phyloP scores from a whole-genome alignment of 2,329 filamentous ascomycete species.

The Alternaria solani region DNA sequence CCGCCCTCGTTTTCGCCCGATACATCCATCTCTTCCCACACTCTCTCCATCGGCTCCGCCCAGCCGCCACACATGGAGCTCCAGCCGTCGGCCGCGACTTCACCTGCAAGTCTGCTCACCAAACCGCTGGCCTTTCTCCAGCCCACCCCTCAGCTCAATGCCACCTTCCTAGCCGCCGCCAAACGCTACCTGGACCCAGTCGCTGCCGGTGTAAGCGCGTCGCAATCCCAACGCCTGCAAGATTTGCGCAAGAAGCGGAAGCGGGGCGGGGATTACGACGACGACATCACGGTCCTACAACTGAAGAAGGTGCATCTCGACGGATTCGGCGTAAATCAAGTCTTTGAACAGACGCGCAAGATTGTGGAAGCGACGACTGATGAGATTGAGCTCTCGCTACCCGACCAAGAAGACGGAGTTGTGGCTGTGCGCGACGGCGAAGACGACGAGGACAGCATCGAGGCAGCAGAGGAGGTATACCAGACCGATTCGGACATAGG shows the following conservation, averaged over 20 bases:
- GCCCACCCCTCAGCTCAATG: slow-evolving; percentile 71
- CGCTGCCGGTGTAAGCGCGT: slow-evolving; percentile 74
- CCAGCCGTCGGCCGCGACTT: slow-evolving; percentile 47
- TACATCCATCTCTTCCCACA: slow-evolving; percentile 52
- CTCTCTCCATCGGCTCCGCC: slow-evolving; percentile 49
- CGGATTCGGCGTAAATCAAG: slow-evolving; percentile 85
- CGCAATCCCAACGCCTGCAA: slow-evolving; percentile 73
- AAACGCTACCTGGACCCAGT: slow-evolving; percentile 83
- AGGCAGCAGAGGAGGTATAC: slow-evolving; percentile 40
- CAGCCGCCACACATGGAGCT: slow-evolving; percentile 48
- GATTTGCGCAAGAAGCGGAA: slow-evolving; percentile 79
- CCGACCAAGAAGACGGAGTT: slow-evolving; percentile 37
- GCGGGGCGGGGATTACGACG: slow-evolving; percentile 62
- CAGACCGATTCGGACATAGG: slow-evolving; percentile 40
- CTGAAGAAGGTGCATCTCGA: slow-evolving; percentile 84
- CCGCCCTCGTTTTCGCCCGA: slow-evolving; percentile 47
- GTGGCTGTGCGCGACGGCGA: slow-evolving; percentile 31
- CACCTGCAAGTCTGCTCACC: slow-evolving; percentile 66
- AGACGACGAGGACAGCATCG: slow-evolving; percentile 44
- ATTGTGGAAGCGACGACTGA: slow-evolving; percentile 73
- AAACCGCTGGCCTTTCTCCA: slow-evolving; percentile 80
- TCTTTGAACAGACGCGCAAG: slow-evolving; percentile 91
- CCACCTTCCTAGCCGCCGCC: slow-evolving; percentile 75
- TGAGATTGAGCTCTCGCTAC: slow-evolving; percentile 61
- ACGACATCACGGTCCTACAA: slow-evolving; percentile 67